Evolutionary conservation across 2,329 filamentous ascomycete genomes (phyloP).

Genomic region (Verticillium klebahnii): DNA sequence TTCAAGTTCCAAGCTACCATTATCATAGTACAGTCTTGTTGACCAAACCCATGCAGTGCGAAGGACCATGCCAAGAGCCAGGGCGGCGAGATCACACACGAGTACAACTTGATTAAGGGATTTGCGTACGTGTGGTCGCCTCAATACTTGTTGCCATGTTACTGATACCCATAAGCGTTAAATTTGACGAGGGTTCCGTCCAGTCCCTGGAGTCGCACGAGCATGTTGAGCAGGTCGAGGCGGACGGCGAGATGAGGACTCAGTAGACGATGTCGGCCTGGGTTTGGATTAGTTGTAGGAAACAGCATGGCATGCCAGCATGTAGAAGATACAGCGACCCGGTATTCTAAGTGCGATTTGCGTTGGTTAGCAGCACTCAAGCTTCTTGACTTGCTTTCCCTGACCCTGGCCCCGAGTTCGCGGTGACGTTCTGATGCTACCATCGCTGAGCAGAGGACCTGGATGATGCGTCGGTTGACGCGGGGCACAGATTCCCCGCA

Average conservation of each 20-base stretch:
- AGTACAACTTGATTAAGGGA: constrained; percentile 84
- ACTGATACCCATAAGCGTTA: constrained; percentile 51
- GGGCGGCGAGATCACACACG: constrained; percentile 79
- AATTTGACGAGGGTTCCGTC: constrained; percentile 64
- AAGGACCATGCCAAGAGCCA: constrained; percentile 71
- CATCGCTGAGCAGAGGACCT: background rate
- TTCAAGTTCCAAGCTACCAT: constrained; percentile 1
- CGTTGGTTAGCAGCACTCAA: background rate
- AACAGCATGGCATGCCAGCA: background rate
- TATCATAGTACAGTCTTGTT: background rate
- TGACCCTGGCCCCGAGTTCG: background rate
- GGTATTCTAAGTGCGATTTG: background rate
- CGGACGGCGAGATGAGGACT: constrained; percentile 64
- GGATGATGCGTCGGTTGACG: background rate
- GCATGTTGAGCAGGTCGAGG: constrained; percentile 71
- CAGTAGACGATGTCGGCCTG: constrained; percentile 47
- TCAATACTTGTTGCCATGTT: background rate
- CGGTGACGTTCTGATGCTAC: background rate
- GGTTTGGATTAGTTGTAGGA: background rate
- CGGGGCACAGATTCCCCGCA: background rate
- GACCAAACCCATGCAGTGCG: constrained; percentile 45
- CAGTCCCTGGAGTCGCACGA: constrained; percentile 62
- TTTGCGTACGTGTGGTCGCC: constrained; percentile 68
- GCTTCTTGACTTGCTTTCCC: background rate
- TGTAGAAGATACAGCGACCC: background rate